Base-by-base conservation (phyloP, 192 early-diverging fungal genomes). In the Podila horticola region DNA sequence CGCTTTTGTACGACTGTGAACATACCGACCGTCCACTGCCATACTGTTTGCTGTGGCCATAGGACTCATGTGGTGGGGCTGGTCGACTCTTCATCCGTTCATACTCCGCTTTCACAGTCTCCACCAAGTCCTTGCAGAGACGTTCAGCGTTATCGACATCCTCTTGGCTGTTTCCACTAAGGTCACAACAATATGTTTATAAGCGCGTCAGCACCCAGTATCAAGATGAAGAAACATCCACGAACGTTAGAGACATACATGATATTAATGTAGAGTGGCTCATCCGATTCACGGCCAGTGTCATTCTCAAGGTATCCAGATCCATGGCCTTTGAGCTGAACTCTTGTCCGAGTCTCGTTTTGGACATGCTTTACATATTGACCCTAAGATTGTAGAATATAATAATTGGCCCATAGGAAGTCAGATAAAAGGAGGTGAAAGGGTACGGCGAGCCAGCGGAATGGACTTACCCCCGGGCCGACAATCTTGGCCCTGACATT, bases 361-460 rank as follows among this genome's bases (percentile, higher is more conserved):
- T 96, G 92, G 59, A 97, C 95, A 79, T 95, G 94, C 76, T 96
- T 95, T 61, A 97, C 93, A 83, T 94, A 95, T 38, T 79, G 70
- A 19, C 76, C 76, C 74, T 75, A 65, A 28, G 82, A 82, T 22
- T 22, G 9, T 5, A 41, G 20, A 82, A 26, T 20, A 22, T 5
- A 41, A 9, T 20, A 13, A 52, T 13, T 8, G 20, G 20, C 15
- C 51, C 33, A 12, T 55, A 20, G 20, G 30, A 8, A 24, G 38
- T 22, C 36, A 20, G 11, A n/a, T 5, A 20, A 34, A 38, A 4
- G 38, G 62, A 1, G 5, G n/a, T 4, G 8, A 63, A 8, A 41
- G 28, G 28, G 22, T 6, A 58, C 3, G 22, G 0, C 17, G 22
- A 58, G 15, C 15, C 20, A 69, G 15, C 36, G 5, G 8, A 5